A percentile compares a stretch with the other conserved stretches of the same genome.
phyloP scores from a whole-genome alignment of 768 basidiomycete genomes.

The Suillus decipiens region DNA sequence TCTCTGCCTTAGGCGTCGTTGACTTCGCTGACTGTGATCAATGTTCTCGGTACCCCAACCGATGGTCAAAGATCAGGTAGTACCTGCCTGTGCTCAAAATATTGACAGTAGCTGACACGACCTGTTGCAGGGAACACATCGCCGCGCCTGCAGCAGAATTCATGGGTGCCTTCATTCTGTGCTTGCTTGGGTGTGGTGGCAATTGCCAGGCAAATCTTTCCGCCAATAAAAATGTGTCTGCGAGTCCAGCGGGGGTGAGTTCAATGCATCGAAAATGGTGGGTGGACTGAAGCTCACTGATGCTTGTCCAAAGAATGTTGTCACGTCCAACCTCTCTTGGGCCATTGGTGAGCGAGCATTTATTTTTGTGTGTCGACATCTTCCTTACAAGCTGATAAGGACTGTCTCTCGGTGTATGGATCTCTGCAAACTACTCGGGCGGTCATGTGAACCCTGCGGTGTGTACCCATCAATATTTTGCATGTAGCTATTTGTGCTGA shows the following conservation, averaged over 20 bases:
- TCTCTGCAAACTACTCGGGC: slow-evolving; percentile 62
- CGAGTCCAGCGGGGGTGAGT: slow-evolving; percentile 51
- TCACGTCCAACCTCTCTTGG: slow-evolving; percentile 58
- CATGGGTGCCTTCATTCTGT: slow-evolving; percentile 49
- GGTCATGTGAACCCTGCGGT: slow-evolving; percentile 71
- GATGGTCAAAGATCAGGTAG: slow-evolving; percentile 51
- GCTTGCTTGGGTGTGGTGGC: slow-evolving; percentile 55
- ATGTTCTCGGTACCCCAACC: slow-evolving; percentile 44
- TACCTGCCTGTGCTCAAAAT: slow-evolving; percentile 19
- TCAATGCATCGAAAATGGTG: not conserved
- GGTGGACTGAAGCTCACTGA: not conserved
- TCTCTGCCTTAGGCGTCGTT: slow-evolving; percentile 9
- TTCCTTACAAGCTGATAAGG: slow-evolving; percentile 26
- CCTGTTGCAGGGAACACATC: slow-evolving; percentile 36
- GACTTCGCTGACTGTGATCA: slow-evolving; percentile 33
- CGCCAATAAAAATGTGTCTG: slow-evolving; percentile 39
- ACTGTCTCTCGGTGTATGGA: slow-evolving; percentile 65
- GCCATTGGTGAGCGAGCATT: slow-evolving; percentile 38
- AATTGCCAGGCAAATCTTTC: slow-evolving; percentile 55
- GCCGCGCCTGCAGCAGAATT: slow-evolving; percentile 60
- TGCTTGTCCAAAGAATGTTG: slow-evolving; percentile 38
- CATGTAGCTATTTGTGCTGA: slow-evolving; percentile 1
- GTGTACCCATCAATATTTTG: slow-evolving; percentile 19
- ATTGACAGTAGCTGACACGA: not conserved
- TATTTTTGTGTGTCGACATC: not conserved